Evolutionary conservation across 2,329 filamentous ascomycete species (phyloP).

Genomic region (Pseudogymnoascus sp.): DNA sequence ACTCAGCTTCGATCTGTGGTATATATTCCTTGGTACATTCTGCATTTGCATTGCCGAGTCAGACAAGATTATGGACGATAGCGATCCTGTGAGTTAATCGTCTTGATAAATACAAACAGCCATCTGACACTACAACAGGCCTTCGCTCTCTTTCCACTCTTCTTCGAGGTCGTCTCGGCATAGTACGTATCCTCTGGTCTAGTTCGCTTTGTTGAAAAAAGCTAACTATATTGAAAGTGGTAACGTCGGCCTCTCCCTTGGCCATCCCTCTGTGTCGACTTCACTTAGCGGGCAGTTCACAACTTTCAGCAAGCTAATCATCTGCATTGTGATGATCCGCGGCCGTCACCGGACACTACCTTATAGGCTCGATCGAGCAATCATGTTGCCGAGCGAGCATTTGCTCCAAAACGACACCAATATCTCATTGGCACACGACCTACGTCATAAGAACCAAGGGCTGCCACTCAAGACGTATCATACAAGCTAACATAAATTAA

Average conservation of each 20-base stretch:
- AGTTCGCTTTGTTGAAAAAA: not conserved
- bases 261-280: slow-evolving; percentile 62
- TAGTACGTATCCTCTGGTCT: not conserved
- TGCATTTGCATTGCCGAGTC: slow-evolving; percentile 77
- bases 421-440: not conserved
- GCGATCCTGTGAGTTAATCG: slow-evolving; percentile 25
- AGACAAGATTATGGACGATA: slow-evolving; percentile 4
- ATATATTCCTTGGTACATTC: slow-evolving; percentile 87
- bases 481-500: too few relatives aligned
- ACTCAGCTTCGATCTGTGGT: slow-evolving; percentile 96
- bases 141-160: slow-evolving; percentile 59
- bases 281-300: slow-evolving; percentile 73
- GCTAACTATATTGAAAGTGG: slow-evolving; percentile 35
- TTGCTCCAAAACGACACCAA: not conserved
- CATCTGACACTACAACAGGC: slow-evolving; percentile 29
- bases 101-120: not conserved
- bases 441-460: not conserved
- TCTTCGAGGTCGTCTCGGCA: slow-evolving; percentile 67
- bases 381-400: slow-evolving; percentile 32
- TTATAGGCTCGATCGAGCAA: slow-evolving; percentile 44
- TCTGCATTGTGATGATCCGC: slow-evolving; percentile 45
- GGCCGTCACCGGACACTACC: slow-evolving; percentile 45
- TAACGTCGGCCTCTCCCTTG: slow-evolving; percentile 82
- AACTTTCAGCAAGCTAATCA: slow-evolving; percentile 50
- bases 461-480: not conserved